Percentiles rank a stretch among this genome's conserved stretches.
phyloP scores from a whole-genome alignment of 2,329 filamentous ascomycete genomes.

The Cladorrhinum sp. region DNA sequence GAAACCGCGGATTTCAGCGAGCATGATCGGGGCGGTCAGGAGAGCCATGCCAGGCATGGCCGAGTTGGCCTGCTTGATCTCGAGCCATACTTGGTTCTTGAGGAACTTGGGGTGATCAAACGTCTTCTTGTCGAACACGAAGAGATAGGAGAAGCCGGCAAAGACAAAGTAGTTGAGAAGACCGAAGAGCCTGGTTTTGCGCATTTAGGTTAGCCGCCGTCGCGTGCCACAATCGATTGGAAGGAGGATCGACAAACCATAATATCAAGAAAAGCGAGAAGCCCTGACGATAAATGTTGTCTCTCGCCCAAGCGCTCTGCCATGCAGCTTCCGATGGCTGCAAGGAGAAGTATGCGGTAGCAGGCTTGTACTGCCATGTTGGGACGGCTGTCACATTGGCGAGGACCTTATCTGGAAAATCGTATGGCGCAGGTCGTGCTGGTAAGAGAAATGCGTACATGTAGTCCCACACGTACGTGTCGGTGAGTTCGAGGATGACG shows the following conservation, averaged over 20 bases:
- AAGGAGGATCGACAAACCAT: conserved; percentile 56
- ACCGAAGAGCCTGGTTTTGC: conserved; percentile 73
- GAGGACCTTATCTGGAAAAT: conserved; percentile 46
- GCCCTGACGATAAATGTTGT: conserved; percentile 72
- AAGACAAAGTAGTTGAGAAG: conserved; percentile 80
- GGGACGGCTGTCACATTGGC: conserved; percentile 58
- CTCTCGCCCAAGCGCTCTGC: conserved; percentile 71
- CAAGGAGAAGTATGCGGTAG: conserved; percentile 66
- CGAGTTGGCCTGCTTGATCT: conserved; percentile 75
- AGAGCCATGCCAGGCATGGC: conserved; percentile 81
- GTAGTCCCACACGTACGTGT: conserved; percentile 78
- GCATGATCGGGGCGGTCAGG: conserved; percentile 77
- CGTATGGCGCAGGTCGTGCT: conserved; percentile 49
- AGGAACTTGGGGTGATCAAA: conserved; percentile 90
- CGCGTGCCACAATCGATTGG: background rate
- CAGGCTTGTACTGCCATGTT: conserved; percentile 67
- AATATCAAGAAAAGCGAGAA: conserved; percentile 78
- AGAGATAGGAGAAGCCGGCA: conserved; percentile 76
- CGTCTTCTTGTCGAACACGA: conserved; percentile 89
- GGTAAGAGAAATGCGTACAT: conserved; percentile 73
- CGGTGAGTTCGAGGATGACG: conserved; percentile 80
- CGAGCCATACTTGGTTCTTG: conserved; percentile 84
- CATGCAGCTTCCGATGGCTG: conserved; percentile 74
- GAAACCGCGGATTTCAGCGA: conserved; percentile 78
- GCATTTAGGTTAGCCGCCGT: background rate